phyloP scores from a whole-genome alignment of 2,329 filamentous ascomycete species.

The Aspergillus ruber region DNA sequence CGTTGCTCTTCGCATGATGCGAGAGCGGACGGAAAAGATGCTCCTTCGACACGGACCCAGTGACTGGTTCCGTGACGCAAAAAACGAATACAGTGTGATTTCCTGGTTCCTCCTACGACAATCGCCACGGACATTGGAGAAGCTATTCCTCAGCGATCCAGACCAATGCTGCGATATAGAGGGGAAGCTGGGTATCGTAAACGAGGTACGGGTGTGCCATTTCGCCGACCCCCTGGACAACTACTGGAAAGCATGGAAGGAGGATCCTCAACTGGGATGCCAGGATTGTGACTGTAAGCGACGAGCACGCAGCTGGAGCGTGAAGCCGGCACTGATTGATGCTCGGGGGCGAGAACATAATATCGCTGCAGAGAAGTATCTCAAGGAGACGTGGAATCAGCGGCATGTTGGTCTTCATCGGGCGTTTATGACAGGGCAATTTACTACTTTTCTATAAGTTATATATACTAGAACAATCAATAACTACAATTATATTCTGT shows the following conservation, averaged over 20 bases:
- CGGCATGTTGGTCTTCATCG: slow-evolving; percentile 18
- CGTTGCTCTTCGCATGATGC: slow-evolving; percentile 22
- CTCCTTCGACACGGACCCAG: slow-evolving; percentile 24
- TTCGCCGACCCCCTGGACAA: slow-evolving; percentile 21
- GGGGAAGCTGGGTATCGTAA: slow-evolving; percentile 6
- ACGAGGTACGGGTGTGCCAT: slow-evolving; percentile 10
- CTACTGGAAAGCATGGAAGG: slow-evolving; percentile 23
- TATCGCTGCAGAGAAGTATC: slow-evolving; percentile 19
- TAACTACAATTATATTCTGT: neutral
- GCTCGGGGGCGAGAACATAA: slow-evolving; percentile 18
- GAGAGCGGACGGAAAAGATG: slow-evolving; percentile 23
- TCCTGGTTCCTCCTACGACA: slow-evolving; percentile 25
- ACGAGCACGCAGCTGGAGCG: slow-evolving; percentile 21
- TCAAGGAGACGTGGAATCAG: slow-evolving; percentile 24
- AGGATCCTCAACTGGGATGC: slow-evolving; percentile 17
- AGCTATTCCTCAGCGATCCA: slow-evolving; percentile 20
- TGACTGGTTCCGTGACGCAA: slow-evolving; percentile 19
- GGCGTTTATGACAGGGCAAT: slow-evolving; percentile 14
- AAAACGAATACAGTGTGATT: slow-evolving; percentile 20
- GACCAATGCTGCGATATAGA: slow-evolving; percentile 20
- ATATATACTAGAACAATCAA: neutral
- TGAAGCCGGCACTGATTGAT: slow-evolving; percentile 23
- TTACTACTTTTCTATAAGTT: slow-evolving; percentile 8
- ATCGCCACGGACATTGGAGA: slow-evolving; percentile 16
- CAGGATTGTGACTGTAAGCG: slow-evolving; percentile 19